Evolutionary conservation across 495 filamentous ascomycete species (phyloP).

Genomic region (Diplogelasinospora grovesii): DNA sequence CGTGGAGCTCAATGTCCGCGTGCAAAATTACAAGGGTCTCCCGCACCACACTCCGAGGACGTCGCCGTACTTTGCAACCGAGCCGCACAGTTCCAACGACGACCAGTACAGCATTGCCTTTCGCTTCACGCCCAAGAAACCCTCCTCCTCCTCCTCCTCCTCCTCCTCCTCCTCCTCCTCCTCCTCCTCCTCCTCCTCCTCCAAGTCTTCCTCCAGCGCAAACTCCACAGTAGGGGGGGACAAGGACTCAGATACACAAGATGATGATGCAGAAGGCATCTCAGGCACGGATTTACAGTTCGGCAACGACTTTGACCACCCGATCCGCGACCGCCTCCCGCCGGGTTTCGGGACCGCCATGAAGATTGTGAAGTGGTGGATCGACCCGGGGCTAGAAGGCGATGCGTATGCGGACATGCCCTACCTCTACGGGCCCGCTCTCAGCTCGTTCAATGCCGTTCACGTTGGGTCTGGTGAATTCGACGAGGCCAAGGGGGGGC

Average conservation of each 20-base stretch:
- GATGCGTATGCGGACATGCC: slow-evolving; percentile 83
- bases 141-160: slow-evolving; percentile 1
- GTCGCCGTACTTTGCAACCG: slow-evolving; percentile 66
- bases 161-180: neutral
- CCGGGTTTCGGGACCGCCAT: slow-evolving; percentile 77
- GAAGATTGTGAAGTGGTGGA: slow-evolving; percentile 72
- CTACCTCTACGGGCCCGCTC: slow-evolving; percentile 70
- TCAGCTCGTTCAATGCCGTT: slow-evolving; percentile 68
- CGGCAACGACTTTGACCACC: slow-evolving; percentile 87
- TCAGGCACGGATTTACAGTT: slow-evolving; percentile 70
- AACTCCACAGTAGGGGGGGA: neutral
- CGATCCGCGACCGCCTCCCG: slow-evolving; percentile 78
- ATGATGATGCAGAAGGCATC: slow-evolving; percentile 35
- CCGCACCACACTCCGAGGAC: slow-evolving; percentile 52
- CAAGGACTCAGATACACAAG: neutral
- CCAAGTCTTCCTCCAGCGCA: neutral
- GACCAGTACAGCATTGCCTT: slow-evolving; percentile 82
- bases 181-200: neutral
- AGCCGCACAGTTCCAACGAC: slow-evolving; percentile 49
- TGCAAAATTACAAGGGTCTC: slow-evolving; percentile 53
- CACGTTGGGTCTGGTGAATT: slow-evolving; percentile 50
- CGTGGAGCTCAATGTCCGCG: slow-evolving; percentile 60
- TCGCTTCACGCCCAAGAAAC: slow-evolving; percentile 59
- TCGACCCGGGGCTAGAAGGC: slow-evolving; percentile 83
- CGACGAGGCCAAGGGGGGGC: slow-evolving; percentile 36